These are phyloP conservation scores for Cutaneotrichosporon curvatum DNA, from an alignment of 1,284 basidiomycete species.

Conservation along the genomic window DNA sequence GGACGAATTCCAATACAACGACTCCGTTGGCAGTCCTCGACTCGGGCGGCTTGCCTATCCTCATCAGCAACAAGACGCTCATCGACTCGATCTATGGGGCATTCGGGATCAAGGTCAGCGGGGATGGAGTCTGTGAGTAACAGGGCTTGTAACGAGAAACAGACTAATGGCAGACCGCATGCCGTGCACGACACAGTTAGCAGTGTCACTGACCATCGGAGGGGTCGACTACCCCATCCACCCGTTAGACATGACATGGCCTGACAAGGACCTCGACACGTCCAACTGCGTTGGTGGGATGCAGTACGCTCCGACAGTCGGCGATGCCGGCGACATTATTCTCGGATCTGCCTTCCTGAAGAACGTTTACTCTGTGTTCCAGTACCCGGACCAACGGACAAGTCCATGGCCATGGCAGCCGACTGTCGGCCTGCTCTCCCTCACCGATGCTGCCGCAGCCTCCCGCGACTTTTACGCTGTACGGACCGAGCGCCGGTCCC, in stretches of 20 bases:
- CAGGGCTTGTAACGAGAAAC: too few relatives aligned
- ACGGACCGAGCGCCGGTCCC: constrained; percentile 30
- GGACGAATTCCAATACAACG: constrained; percentile 20
- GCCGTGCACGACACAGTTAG: constrained; percentile 38
- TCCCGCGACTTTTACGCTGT: constrained; percentile 45
- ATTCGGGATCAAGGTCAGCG: constrained; percentile 28
- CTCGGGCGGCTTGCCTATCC: constrained; percentile 41
- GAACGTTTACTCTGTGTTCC: constrained; percentile 45
- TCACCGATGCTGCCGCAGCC: constrained; percentile 37
- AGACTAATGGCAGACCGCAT: constrained; percentile 35
- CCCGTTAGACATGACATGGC: constrained; percentile 44
- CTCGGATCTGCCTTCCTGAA: constrained; percentile 43
- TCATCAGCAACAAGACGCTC: constrained; percentile 29
- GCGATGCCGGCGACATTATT: constrained; percentile 38
- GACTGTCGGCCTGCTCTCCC: constrained; percentile 35
- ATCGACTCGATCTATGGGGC: constrained; percentile 38
- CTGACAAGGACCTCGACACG: constrained; percentile 30
- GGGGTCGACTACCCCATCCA: constrained; percentile 34
- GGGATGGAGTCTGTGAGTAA: constrained; percentile 37
- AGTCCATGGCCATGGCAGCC: constrained; percentile 34
- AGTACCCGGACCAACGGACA: constrained; percentile 37
- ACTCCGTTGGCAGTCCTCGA: constrained; percentile 41
- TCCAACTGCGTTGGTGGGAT: constrained; percentile 40
- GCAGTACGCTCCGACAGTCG: constrained; percentile 32
- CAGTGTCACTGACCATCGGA: constrained; percentile 38